Evolutionary conservation across 345 rosid species (phyloP).

Genomic region (Tarenaya hassleriana): DNA sequence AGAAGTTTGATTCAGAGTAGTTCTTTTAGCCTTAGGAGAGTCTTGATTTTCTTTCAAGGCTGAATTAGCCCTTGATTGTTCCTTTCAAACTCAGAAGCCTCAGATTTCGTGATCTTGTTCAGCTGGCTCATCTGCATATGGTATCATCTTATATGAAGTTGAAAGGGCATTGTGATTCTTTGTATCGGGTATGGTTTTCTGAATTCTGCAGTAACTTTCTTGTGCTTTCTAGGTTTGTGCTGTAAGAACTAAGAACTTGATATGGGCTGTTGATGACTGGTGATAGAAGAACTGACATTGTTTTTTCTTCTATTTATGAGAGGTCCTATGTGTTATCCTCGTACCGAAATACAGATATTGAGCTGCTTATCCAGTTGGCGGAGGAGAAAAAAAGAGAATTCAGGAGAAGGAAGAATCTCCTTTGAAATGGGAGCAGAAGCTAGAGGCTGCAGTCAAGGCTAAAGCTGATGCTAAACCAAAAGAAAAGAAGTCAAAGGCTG

Average conservation of each 20-base stretch:
- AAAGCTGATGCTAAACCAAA: constrained; percentile 60
- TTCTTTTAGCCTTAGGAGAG: neutral
- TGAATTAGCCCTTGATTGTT: neutral
- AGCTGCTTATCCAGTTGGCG: constrained; percentile 71
- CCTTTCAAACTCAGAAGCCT: neutral
- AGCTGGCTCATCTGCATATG: neutral
- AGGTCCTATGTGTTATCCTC: constrained; percentile 74
- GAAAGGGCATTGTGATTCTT: too few species aligned
- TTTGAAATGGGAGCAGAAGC: constrained; percentile 91
- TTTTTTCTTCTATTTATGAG: constrained; percentile 96
- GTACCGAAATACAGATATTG: constrained; percentile 85
- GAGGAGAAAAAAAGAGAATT: constrained; percentile 86
- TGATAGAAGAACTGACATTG: constrained; percentile 74
- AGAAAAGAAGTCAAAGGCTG: constrained; percentile 44
- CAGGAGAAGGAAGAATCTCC: constrained; percentile 85
- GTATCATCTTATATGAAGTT: too few species aligned
- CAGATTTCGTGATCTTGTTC: neutral
- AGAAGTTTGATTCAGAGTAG: constrained; percentile 23
- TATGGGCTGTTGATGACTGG: neutral
- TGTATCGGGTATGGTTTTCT: too few species aligned
- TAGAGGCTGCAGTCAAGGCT: constrained; percentile 83
- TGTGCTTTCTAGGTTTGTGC: neutral
- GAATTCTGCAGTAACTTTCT: neutral
- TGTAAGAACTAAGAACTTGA: neutral
- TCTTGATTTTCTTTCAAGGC: too few species aligned